These are phyloP conservation scores for Corylus avellana DNA, from an alignment of 306 rosid species.

Conservation along the genomic window DNA sequence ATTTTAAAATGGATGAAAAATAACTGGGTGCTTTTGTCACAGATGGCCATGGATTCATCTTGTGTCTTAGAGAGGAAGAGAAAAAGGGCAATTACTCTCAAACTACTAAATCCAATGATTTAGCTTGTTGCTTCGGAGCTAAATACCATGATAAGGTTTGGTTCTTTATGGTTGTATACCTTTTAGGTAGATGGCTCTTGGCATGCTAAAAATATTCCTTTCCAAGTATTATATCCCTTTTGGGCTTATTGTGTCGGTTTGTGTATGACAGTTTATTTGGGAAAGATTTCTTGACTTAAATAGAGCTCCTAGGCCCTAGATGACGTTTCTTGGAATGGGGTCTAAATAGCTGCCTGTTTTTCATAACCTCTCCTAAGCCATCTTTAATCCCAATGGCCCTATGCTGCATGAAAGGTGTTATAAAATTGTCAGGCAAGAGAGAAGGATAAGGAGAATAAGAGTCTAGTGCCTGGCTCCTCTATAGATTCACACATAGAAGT, in stretches of 20 bases:
- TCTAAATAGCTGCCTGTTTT: not conserved
- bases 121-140: too few relatives aligned
- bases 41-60: slow-evolving; percentile 1
- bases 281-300: not conserved
- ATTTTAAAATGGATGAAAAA: not conserved
- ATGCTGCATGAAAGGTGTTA: not conserved
- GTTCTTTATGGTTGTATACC: not conserved
- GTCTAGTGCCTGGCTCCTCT: not conserved
- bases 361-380: not conserved
- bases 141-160: slow-evolving; percentile 2
- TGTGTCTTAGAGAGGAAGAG: slow-evolving; percentile 4
- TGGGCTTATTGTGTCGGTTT: not conserved
- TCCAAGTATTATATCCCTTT: not conserved
- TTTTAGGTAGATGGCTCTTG: not conserved
- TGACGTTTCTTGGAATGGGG: not conserved
- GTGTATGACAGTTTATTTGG: not conserved
- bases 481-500: not conserved
- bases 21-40: slow-evolving; percentile 9
- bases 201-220: not conserved
- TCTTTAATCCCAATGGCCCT: not conserved
- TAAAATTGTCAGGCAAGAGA: not conserved
- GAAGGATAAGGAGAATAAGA: not conserved
- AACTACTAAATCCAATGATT: not conserved
- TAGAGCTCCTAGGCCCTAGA: not conserved
- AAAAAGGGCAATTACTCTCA: slow-evolving; percentile 8